phyloP scores from a whole-genome alignment of 441 rosid species.

The Populus tomentosa region DNA sequence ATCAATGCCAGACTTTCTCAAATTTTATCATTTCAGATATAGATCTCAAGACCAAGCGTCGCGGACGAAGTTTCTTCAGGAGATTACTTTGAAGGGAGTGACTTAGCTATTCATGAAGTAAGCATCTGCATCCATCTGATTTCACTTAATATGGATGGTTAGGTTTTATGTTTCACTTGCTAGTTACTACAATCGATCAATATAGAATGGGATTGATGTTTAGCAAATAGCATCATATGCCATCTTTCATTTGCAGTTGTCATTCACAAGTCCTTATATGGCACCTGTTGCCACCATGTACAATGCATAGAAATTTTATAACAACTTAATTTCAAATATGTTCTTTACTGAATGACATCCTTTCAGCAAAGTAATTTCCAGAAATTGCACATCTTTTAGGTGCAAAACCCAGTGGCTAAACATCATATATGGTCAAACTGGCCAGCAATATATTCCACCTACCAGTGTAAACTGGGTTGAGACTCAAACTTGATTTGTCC shows the following conservation, averaged over 20 bases:
- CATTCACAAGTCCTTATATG: too few relatives aligned
- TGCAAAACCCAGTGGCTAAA: background rate
- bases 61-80: slow-evolving; percentile 24
- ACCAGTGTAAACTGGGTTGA: too few relatives aligned
- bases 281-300: too few relatives aligned
- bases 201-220: background rate
- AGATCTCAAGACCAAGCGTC: slow-evolving; percentile 25
- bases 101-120: background rate
- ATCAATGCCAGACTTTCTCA: background rate
- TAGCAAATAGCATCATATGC: too few relatives aligned
- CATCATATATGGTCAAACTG: background rate
- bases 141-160: background rate
- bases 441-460: background rate
- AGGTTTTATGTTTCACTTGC: background rate
- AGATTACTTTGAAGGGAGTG: slow-evolving; percentile 27
- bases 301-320: too few relatives aligned
- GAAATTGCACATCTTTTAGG: background rate
- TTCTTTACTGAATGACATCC: too few relatives aligned
- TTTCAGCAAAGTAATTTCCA: too few relatives aligned
- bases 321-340: too few relatives aligned
- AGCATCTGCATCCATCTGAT: background rate
- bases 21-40: slow-evolving; percentile 20
- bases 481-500: too few relatives aligned
- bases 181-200: background rate
- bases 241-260: too few relatives aligned